Percentiles rank a stretch among this genome's conserved stretches.
These are phyloP conservation scores for Thuidium tamariscinum DNA, from an alignment of 225 moss, liverwort and hornwort genomes.

Conservation along the genomic window DNA sequence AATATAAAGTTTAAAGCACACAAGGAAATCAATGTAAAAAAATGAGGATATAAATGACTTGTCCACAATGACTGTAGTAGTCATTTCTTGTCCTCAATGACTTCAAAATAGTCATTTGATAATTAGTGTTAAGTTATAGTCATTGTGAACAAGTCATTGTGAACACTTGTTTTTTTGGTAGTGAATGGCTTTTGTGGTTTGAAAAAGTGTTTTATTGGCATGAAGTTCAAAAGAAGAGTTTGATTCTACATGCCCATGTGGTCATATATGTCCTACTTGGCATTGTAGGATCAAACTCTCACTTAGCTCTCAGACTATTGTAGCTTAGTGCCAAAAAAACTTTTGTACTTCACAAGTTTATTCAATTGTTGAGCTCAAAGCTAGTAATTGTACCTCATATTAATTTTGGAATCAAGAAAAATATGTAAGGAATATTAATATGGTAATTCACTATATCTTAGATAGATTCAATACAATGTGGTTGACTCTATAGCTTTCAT, in stretches of 20 bases:
- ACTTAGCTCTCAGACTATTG: no score
- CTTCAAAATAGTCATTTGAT: no score
- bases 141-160: no score
- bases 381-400: rapidly evolving
- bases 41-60: no score
- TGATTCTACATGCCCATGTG: not conserved
- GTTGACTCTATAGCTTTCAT: not conserved
- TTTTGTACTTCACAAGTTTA: not conserved
- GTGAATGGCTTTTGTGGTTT: no score
- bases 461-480: rapidly evolving
- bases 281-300: not conserved
- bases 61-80: no score
- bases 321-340: rapidly evolving
- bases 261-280: not conserved
- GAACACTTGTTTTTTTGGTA: no score
- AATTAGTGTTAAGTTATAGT: no score
- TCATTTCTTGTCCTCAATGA: no score
- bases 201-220: not conserved
- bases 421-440: rapidly evolving
- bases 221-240: no score
- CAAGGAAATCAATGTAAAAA: no score
- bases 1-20: not conserved
- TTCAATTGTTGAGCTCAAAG: rapidly evolving
- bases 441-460: rapidly evolving
- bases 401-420: rapidly evolving